These are phyloP conservation scores for Allodekkera sacchari DNA, from an alignment of 805 yeast genomes.

Conservation along the genomic window DNA sequence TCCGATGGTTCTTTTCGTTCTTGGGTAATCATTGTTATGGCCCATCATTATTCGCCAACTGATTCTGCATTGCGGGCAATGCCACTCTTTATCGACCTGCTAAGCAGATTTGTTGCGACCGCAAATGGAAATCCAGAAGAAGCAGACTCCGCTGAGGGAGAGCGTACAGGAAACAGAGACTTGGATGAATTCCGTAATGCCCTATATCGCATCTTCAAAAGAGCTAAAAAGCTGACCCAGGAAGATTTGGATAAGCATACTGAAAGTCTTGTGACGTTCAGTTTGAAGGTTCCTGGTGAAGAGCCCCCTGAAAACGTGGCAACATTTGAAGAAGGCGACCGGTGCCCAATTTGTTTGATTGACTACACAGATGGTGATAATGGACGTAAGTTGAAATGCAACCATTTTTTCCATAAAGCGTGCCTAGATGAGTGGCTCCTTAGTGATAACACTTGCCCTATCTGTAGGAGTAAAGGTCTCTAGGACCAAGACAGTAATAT, in stretches of 20 bases:
- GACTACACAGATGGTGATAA: slow-evolving; percentile 39
- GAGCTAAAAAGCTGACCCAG: slow-evolving; percentile 10
- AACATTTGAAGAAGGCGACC: slow-evolving; percentile 18
- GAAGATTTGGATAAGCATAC: slow-evolving; percentile 11
- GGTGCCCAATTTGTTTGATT: slow-evolving; percentile 45
- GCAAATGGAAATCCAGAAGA: slow-evolving; percentile 8
- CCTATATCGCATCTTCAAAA: slow-evolving; percentile 14
- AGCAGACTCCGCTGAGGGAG: slow-evolving; percentile 3
- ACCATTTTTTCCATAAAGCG: slow-evolving; percentile 43
- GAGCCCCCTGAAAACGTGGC: background rate
- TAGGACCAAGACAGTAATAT: too few species aligned
- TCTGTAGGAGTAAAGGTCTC: slow-evolving; percentile 42
- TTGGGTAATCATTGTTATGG: slow-evolving; percentile 58
- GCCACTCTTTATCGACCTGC: slow-evolving; percentile 17
- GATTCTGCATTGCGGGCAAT: slow-evolving; percentile 38
- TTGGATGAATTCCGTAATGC: slow-evolving; percentile 16
- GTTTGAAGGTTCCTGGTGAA: slow-evolving; percentile 3
- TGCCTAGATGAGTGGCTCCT: slow-evolving; percentile 55
- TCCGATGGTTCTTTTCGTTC: slow-evolving; percentile 30
- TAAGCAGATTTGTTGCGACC: slow-evolving; percentile 16
- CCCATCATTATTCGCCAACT: slow-evolving; percentile 38
- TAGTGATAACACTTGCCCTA: slow-evolving; percentile 47
- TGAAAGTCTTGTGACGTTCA: slow-evolving; percentile 12
- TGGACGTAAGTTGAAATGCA: slow-evolving; percentile 39
- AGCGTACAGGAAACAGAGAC: slow-evolving; percentile 4